Conservation (phyloP, 2,329 filamentous ascomycete genomes). For the Alternaria burnsii region DNA sequence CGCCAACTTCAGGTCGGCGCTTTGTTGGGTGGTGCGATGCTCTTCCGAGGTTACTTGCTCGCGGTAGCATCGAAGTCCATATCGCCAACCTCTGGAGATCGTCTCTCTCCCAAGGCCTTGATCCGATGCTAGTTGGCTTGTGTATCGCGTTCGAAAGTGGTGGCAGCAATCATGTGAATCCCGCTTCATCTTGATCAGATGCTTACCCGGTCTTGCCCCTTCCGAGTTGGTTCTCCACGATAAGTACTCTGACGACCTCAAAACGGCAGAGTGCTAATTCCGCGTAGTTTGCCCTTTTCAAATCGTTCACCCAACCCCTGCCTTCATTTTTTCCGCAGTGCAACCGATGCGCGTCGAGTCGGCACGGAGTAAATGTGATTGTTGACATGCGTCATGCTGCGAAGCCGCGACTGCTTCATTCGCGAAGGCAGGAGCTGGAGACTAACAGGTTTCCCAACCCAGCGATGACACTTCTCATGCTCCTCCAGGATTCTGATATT, state of each 20-base stretch:
- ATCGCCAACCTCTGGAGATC: background rate
- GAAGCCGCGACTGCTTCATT: background rate
- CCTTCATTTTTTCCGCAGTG: background rate
- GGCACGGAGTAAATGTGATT: background rate
- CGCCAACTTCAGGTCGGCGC: no score
- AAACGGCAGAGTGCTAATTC: background rate
- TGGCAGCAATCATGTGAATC: background rate
- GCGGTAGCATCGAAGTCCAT: background rate
- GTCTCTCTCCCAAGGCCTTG: background rate
- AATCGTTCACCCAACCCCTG: background rate
- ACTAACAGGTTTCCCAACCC: background rate
- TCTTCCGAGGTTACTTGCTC: background rate
- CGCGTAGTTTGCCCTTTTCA: background rate
- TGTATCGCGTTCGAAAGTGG: background rate
- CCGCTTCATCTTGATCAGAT: background rate
- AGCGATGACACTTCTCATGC: background rate
- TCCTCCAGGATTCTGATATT: background rate
- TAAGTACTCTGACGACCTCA: background rate
- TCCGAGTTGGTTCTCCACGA: background rate
- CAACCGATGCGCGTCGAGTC: background rate
- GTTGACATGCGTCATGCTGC: background rate
- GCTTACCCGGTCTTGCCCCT: background rate
- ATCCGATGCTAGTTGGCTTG: background rate
- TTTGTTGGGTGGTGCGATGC: background rate
- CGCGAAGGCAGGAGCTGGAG: background rate